Evolutionary conservation across 192 early-diverging fungal genomes (phyloP).

Genomic region (Ambispora gerdemannii): DNA sequence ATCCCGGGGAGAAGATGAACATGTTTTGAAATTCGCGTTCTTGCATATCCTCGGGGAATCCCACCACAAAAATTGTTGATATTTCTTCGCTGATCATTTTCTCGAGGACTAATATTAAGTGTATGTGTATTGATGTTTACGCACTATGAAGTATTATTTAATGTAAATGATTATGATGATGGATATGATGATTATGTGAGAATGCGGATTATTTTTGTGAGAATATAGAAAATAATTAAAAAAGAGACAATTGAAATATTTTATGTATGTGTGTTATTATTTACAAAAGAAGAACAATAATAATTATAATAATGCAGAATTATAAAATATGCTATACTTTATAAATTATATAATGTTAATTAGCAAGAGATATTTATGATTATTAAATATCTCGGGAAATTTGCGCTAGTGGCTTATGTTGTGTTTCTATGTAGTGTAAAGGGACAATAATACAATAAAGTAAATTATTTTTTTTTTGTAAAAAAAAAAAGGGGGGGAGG

Average conservation of each 20-base stretch:
- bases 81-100: conserved; percentile 74
- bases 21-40: conserved; percentile 99
- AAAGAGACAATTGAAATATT: background rate
- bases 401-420: no score
- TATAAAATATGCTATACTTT: background rate
- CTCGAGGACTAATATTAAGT: background rate
- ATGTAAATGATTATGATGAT: background rate
- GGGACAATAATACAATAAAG: no score
- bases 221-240: background rate
- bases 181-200: background rate
- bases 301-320: background rate
- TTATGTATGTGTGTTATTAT: background rate
- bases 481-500: no score
- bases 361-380: no score
- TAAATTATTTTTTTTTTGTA: no score
- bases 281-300: background rate
- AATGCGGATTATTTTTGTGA: background rate
- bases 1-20: conserved; percentile 97
- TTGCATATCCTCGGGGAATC: conserved; percentile 98
- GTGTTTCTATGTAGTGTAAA: background rate
- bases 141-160: background rate
- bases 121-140: background rate
- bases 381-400: no score
- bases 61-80: conserved; percentile 99
- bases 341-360: background rate